A percentile compares a stretch with the other conserved stretches of the same genome.
Evolutionary conservation across 2,329 filamentous ascomycete species (phyloP).

Genomic region (Colletotrichum viniferum): DNA sequence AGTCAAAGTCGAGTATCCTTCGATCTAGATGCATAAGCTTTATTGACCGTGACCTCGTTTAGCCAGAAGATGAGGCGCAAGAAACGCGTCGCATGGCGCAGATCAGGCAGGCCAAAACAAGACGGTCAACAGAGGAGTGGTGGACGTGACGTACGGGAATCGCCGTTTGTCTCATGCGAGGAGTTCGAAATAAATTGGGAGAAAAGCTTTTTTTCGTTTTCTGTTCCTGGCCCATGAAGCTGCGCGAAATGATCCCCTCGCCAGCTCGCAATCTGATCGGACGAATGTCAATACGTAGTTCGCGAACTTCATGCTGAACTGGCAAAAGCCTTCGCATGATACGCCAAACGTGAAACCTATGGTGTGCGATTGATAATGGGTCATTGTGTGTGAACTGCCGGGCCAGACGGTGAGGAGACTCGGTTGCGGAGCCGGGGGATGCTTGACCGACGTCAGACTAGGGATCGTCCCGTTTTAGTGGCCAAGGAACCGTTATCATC

Average conservation of each 20-base stretch:
- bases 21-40: background rate
- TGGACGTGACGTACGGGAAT: background rate
- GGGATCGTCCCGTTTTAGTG: background rate
- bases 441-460: background rate
- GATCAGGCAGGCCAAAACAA: conserved; percentile 15
- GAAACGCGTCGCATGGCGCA: conserved; percentile 3
- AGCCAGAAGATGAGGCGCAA: background rate
- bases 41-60: background rate
- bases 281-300: background rate
- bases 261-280: background rate
- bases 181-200: background rate
- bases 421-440: background rate
- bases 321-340: background rate
- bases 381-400: conserved; percentile 2
- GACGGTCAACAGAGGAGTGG: background rate
- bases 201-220: background rate
- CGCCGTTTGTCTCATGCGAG: background rate
- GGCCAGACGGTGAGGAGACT: background rate
- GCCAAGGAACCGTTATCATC: background rate
- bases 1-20: background rate
- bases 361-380: conserved; percentile 1
- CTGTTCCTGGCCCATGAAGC: background rate
- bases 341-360: conserved; percentile 8
- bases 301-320: background rate
- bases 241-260: background rate